A percentile compares a stretch with the other conserved stretches of the same genome.
Conservation (phyloP, 208 protist genomes). For the Porcisia hertigi region DNA sequence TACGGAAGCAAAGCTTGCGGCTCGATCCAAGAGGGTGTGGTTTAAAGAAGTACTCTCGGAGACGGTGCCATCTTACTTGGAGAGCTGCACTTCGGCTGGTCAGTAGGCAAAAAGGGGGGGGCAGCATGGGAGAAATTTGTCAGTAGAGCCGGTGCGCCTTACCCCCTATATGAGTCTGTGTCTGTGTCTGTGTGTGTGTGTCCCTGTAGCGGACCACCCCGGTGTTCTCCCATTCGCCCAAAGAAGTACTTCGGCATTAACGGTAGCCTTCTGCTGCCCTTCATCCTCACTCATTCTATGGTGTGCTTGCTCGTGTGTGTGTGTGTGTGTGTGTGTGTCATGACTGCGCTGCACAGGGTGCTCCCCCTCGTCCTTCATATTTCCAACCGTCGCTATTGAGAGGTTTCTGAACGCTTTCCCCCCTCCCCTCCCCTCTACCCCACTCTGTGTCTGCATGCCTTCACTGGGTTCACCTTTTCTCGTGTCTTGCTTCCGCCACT, state of each 20-base stretch:
- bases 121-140: not conserved
- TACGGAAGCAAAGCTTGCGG: slow-evolving; percentile 20
- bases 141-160: not conserved
- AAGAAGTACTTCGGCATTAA: too few species aligned
- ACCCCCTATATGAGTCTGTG: not conserved
- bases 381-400: not conserved
- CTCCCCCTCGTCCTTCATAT: too few species aligned
- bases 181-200: not conserved
- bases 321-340: not conserved
- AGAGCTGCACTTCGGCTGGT: slow-evolving; percentile 18
- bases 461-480: not conserved
- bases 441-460: not conserved
- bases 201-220: not conserved
- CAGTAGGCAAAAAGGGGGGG: slow-evolving; percentile 2
- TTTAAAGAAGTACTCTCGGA: slow-evolving; percentile 14
- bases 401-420: not conserved
- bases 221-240: not conserved
- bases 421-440: not conserved
- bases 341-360: not conserved
- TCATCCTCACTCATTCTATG: not conserved
- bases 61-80: slow-evolving; percentile 26
- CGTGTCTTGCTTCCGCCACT: not conserved
- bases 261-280: not conserved
- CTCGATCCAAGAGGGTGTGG: slow-evolving; percentile 32
- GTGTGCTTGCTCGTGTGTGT: not conserved